phyloP scores from a whole-genome alignment of 371 early-diverging fungal species.

The Lichtheimia corymbifera region DNA sequence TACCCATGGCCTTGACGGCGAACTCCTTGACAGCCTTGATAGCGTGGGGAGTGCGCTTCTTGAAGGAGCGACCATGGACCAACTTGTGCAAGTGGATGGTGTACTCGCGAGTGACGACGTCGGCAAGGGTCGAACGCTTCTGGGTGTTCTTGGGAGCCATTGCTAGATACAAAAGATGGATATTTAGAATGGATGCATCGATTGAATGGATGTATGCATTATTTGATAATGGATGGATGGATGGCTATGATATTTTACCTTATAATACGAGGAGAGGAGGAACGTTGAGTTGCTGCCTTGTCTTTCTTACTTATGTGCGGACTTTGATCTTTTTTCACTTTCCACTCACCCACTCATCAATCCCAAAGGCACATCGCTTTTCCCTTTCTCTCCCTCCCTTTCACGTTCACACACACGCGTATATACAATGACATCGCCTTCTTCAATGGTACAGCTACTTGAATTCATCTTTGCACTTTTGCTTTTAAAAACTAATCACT shows the following conservation, averaged over 20 bases:
- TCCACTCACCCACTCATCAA: too few relatives aligned
- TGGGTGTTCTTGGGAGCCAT: constrained; percentile 51
- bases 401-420: too few relatives aligned
- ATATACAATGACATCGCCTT: too few relatives aligned
- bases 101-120: constrained; percentile 90
- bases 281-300: too few relatives aligned
- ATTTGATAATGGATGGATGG: background rate
- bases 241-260: background rate
- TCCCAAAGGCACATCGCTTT: too few relatives aligned
- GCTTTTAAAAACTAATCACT: too few relatives aligned
- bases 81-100: constrained; percentile 96
- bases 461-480: too few relatives aligned
- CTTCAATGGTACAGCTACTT: too few relatives aligned
- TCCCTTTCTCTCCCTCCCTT: too few relatives aligned
- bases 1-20: constrained; percentile 89
- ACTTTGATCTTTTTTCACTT: too few relatives aligned
- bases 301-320: too few relatives aligned
- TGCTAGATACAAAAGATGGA: constrained; percentile 29
- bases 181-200: constrained; percentile 10
- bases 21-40: constrained; percentile 91
- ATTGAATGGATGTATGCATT: constrained; percentile 5
- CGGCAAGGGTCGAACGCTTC: constrained; percentile 68
- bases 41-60: constrained; percentile 95
- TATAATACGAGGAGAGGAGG: too few relatives aligned
- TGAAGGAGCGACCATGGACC: constrained; percentile 76